Base-by-base conservation (phyloP, 495 filamentous ascomycete species). In the Hypoxylon crocopeplum region DNA sequence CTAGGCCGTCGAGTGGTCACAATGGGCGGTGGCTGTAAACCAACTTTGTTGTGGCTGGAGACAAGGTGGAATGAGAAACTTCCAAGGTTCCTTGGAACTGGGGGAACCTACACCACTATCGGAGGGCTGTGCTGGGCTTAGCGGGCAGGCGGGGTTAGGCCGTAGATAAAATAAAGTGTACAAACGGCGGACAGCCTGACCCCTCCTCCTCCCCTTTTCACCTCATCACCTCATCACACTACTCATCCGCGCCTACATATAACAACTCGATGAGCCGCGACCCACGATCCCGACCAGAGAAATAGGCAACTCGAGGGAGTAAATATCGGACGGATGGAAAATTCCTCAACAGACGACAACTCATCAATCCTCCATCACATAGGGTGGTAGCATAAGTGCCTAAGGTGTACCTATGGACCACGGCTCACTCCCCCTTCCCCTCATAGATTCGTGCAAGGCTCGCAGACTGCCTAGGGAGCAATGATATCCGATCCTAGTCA, bases 11-110 rank as follows among this genome's bases (percentile, higher is more conserved):
- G 34, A 50, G 42, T 15, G 51, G 51, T 27, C 46, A 27, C 45
- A 62, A 45, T 33, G 46, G 41, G 13, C 21, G 27, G 59, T 62
- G 52, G 59, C 59, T 62, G 40, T 55, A 38, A 34, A 24, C 5
- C 25, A n/a, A 50, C 16, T 38, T 27, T 39, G 21, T 32, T 51
- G 58, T 62, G 58, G 58, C 58, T 62, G 42, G 19, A 34, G 17
- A 11, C 15, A 7, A 22, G 29, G 21, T n/a, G 17, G 13, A 40
- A 22, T 22, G 1, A 20, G 10, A 27, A 27, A n/a, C n/a, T n/a
- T n/a, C n/a, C n/a, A n/a, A n/a, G n/a, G n/a, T n/a, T n/a, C n/a
- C n/a, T n/a, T n/a, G n/a, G n/a, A n/a, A n/a, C n/a, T n/a, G n/a
- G n/a, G n/a, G n/a, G n/a, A n/a, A n/a, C n/a, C n/a, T n/a, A n/a